Evolutionary conservation across 371 early-diverging fungal species (phyloP), one percentile per base, ranked within the genome.

Genomic region (Mortierella sp.): DNA sequence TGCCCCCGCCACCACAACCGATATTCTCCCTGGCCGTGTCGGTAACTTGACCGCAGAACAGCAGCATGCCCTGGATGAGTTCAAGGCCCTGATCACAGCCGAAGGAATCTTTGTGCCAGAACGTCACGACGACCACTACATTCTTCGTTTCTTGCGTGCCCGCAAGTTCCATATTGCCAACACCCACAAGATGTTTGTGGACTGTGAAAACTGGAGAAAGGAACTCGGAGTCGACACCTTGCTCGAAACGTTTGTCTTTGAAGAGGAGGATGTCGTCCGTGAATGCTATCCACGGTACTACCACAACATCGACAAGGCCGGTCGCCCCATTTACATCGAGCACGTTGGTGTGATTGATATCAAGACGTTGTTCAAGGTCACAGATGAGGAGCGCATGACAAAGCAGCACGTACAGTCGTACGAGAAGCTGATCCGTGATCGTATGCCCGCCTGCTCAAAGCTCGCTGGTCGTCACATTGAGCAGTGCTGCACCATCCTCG

Each of bases 261-360:
- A 80, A 48, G 84, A 85, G 53, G 79, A 65, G 41, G 81, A 82
- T 9, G 79, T 76, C 41, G 82, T 86, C 31, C 72, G 70, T 56
- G 67, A 78, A 46, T 58, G 83, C 50, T 92, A 90, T 78, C 91
- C 91, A 31, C 86, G 90, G 21, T 92, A 85, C 80, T 92, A 92
- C 79, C 93, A 92, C 79, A 87, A 88, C 57, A 82, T 83, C 26
- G 92, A 92, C 80, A 90, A 89, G 78, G 63, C 71, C 4, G 91
- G 91, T n/a, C 85, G 93, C 6, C 90, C 91, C 24, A 79, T 92
- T 50, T 92, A 91, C 75, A 81, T 89, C 64, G 93, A 92, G 80
- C 83, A 84, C 50, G 63, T 91, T 34, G 90, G 89, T 17, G 78
- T 67, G 47, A 67, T 91, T 19, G 86, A 89, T 66, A 64, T 84